phyloP scores from a whole-genome alignment of 2,329 filamentous ascomycete species.

The Fusarium solani-melongenae region DNA sequence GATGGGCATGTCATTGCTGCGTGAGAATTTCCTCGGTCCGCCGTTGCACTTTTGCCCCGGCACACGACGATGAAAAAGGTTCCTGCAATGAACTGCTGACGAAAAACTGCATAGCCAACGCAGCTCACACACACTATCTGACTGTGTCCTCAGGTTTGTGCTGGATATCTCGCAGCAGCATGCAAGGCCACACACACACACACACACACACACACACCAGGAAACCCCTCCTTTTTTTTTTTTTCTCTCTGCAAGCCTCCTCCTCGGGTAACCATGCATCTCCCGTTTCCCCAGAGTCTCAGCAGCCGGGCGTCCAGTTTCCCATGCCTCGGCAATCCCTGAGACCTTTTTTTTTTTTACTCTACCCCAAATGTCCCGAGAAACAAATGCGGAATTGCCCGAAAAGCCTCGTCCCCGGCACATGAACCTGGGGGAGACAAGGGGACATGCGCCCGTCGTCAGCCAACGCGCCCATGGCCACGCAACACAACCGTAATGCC shows the following conservation, averaged over 20 bases:
- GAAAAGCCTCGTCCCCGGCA: neutral
- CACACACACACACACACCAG: neutral
- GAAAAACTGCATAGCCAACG: neutral
- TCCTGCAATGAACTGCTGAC: neutral
- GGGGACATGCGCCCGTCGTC: neutral
- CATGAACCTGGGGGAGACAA: neutral
- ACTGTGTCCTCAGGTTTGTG: neutral
- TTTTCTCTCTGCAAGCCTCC: slow-evolving; percentile 77
- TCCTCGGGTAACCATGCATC: slow-evolving; percentile 69
- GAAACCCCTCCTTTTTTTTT: neutral
- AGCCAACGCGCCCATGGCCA: neutral
- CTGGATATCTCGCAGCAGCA: neutral
- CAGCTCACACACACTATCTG: neutral
- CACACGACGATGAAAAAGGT: neutral
- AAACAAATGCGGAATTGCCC: neutral
- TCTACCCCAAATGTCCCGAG: neutral
- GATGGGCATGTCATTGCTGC: neutral
- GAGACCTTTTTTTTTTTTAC: neutral
- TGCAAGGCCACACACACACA: neutral
- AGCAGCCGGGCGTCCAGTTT: neutral
- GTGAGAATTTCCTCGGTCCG: neutral
- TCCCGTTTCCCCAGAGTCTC: slow-evolving; percentile 4
- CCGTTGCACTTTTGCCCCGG: neutral
- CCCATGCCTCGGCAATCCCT: slow-evolving; percentile 3
- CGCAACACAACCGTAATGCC: neutral